Base-by-base conservation (phyloP, 805 yeast genomes). In the Kluyveromyces siamensis region DNA sequence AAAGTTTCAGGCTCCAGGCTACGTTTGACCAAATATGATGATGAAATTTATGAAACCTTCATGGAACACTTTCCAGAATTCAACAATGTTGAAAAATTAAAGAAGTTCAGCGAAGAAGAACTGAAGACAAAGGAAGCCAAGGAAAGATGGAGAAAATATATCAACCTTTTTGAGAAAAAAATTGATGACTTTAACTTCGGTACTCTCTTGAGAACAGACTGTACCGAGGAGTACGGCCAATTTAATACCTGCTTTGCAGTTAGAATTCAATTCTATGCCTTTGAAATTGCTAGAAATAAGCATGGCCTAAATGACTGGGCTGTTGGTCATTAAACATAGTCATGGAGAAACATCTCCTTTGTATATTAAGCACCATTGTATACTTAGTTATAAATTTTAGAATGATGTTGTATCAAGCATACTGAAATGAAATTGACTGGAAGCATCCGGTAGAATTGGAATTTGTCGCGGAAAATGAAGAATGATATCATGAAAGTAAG, bases 181-280 rank as follows among this genome's bases (percentile, higher is more conserved):
- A 76, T 93, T 50, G 93, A 85, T 53, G 98, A 93, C 69, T 93
- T 77, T 72, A 93, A 93, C 71, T 93, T 93, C 66, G 99, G 99
- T 54, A 90, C 98, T 16, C 73, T 93, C 57, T 72, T 93, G 60
- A 83, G 99, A 74, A 70, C 79, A n/a, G 81, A 79, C 55, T 66
- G 85, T 37, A 66, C 70, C 43, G 83, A 74, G 30, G 96, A 87
- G 67, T 93, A 93, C 68, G 78, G 79, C 44, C 87, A 91, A 70
- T 79, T 81, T 42, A 81, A 84, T 50, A 87, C 98, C 42, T 85
- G 89, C 47, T 91, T 93, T 59, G 96, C 75, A 10, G 93, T 91
- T 50, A 83, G 98, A 72, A 80, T 91, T 63, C 98, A 93, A 71
- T 93, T 93, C 66, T 86, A 90, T 60, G 96, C 96, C 48, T 77